Evolutionary conservation across 169 alveolate species (phyloP), one percentile per base, ranked within the genome.

Genomic region (Ichthyophthirius multifiliis): DNA sequence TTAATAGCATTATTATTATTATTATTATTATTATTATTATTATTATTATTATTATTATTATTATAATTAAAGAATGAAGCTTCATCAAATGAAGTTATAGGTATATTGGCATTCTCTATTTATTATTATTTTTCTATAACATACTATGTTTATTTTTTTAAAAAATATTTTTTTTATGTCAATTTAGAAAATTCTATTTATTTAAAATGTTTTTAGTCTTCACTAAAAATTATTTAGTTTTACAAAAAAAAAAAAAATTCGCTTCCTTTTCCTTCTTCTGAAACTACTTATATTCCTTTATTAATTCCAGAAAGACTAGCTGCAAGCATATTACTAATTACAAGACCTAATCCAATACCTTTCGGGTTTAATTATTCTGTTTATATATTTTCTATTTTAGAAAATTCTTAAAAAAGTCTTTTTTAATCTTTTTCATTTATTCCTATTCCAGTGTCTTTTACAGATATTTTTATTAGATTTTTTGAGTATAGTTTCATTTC

Each of bases 321-420:
- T 31, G 84, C 78, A 32, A 78, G 43, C 6, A 41, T 43, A 30
- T 78, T 78, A n/a, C 84, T 78, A 6, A 78, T 78, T 30, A 78
- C 67, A 31, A 78, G 65, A 43, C 84, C 84, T 20, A 78, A 39
- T 3, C 84, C 84, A 0, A 78, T 78, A 7, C 84, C 84, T n/a
- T 65, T 55, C 18, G 44, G 48, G 48, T 78, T 78, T 35, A 78
- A 27, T 37, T 63, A 64, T 30, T 78, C 73, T 16, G 67, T 62
- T 44, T 78, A 44, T n/a, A 47, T 64, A 31, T 73, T 78, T 63
- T 78, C 73, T 3, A 74, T 75, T 78, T 65, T 78, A 7, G 78
- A 74, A 44, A 78, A 78, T 13, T 74, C 84, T 16, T 67, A 43
- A 34, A 78, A 78, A 15, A 78, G 18, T 65, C 44, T 78, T 5